Conservation (phyloP, 2,329 filamentous ascomycete species). For the Septoria petroselini region DNA sequence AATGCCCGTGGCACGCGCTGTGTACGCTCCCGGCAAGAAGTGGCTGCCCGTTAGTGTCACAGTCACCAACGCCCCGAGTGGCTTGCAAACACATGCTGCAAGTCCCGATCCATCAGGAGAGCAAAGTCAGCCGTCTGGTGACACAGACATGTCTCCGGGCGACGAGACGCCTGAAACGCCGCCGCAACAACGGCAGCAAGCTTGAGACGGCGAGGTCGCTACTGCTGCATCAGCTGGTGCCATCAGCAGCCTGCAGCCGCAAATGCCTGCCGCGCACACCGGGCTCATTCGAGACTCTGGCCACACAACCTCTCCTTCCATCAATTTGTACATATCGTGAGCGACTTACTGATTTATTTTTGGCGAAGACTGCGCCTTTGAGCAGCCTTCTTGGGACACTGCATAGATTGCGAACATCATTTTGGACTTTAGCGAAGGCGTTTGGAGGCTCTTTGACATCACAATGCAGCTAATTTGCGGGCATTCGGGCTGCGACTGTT, state of each 20-base stretch:
- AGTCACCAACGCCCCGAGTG: slow-evolving; percentile 30
- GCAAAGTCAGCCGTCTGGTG: slow-evolving; percentile 7
- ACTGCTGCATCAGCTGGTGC: too few species aligned
- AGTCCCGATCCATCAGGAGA: slow-evolving; percentile 11
- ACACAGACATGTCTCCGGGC: slow-evolving; percentile 7
- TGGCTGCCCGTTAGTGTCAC: slow-evolving; percentile 34
- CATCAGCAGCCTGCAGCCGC: not conserved
- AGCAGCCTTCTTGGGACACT: not conserved
- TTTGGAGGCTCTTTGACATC: not conserved
- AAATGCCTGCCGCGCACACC: not conserved
- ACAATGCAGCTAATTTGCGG: slow-evolving; percentile 1
- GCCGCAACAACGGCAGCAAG: slow-evolving; percentile 17
- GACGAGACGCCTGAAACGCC: slow-evolving; percentile 17
- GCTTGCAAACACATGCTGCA: slow-evolving; percentile 25
- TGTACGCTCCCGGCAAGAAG: slow-evolving; percentile 33
- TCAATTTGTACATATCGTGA: not conserved
- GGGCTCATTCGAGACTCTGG: not conserved
- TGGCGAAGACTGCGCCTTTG: not conserved
- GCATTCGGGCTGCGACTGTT: not conserved
- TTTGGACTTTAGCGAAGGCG: not conserved
- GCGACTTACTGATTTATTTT: not conserved
- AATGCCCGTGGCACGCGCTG: slow-evolving; percentile 32
- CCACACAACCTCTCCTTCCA: not conserved
- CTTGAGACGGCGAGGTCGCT: too few species aligned
- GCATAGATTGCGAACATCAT: not conserved